Conservation (phyloP, 495 filamentous ascomycete species). For the Bryoglossum gracile region DNA sequence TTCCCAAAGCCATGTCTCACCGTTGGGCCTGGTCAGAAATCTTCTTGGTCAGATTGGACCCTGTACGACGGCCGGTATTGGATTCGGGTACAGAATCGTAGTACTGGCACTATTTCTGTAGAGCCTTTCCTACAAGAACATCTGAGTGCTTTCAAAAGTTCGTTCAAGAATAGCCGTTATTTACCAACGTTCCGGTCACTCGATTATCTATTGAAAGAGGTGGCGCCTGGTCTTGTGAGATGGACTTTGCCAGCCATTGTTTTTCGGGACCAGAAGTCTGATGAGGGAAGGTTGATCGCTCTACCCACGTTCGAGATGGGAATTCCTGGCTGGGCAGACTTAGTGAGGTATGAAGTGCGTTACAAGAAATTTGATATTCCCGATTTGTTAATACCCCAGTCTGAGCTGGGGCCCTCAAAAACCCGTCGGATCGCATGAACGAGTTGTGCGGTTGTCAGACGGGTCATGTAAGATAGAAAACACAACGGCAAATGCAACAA, state of each 20-base stretch:
- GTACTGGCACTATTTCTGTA: conserved; percentile 34
- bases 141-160: neutral
- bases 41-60: conserved; percentile 37
- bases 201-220: conserved; percentile 28
- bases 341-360: conserved; percentile 38
- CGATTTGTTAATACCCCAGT: conserved; percentile 21
- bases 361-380: conserved; percentile 38
- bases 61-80: conserved; percentile 84
- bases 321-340: conserved; percentile 22
- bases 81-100: conserved; percentile 50
- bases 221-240: conserved; percentile 44
- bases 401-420: too few species aligned
- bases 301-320: conserved; percentile 40
- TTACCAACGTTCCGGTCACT: conserved; percentile 16
- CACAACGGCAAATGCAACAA: too few species aligned
- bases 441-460: too few species aligned
- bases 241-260: conserved; percentile 41
- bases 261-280: neutral
- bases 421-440: too few species aligned
- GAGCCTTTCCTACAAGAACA: conserved; percentile 36
- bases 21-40: too few species aligned
- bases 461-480: too few species aligned
- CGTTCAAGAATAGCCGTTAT: neutral
- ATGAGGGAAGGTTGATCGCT: conserved; percentile 35
- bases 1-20: too few species aligned